Percentiles rank a stretch among this genome's conserved stretches.
phyloP scores from a whole-genome alignment of 139 green algal species.

The Chlamydomonas asymmetrica region DNA sequence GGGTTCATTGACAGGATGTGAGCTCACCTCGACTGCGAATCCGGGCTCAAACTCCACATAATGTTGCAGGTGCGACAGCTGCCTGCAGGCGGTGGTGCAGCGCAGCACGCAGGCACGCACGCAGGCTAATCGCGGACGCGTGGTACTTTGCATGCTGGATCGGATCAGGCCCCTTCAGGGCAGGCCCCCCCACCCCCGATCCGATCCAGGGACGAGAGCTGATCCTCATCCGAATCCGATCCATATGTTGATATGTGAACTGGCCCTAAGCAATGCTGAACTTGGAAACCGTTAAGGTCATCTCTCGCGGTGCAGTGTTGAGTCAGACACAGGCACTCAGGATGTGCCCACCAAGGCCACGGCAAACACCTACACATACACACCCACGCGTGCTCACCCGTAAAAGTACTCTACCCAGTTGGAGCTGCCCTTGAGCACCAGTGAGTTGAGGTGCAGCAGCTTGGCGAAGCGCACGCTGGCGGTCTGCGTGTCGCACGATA shows the following conservation, averaged over 20 bases:
- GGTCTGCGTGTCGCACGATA: conserved; percentile 14
- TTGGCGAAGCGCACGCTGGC: conserved; percentile 13
- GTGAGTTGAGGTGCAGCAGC: conserved; percentile 23
- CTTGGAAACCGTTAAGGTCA: not conserved
- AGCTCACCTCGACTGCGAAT: not conserved
- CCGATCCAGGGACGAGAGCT: not conserved
- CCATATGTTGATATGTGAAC: not conserved
- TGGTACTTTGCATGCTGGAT: not conserved
- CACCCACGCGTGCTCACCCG: not conserved
- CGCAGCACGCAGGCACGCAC: not conserved
- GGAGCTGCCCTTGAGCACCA: conserved; percentile 17
- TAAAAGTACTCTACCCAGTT: conserved; percentile 24
- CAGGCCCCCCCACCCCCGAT: not conserved
- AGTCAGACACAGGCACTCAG: not conserved
- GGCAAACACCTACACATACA: not conserved
- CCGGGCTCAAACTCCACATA: conserved; percentile 11
- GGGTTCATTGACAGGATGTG: too few species aligned
- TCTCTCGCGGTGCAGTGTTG: not conserved
- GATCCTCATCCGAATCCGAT: too few species aligned
- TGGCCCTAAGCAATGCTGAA: not conserved
- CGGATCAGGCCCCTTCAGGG: not conserved
- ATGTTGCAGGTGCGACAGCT: too few species aligned
- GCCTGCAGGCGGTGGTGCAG: conserved; percentile 1
- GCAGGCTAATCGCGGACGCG: too few species aligned
- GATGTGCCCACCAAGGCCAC: not conserved